Evolutionary conservation across 176 grass and related monocot species (phyloP), one percentile per base, ranked within the genome.

Genomic region (Puya raimondii): DNA sequence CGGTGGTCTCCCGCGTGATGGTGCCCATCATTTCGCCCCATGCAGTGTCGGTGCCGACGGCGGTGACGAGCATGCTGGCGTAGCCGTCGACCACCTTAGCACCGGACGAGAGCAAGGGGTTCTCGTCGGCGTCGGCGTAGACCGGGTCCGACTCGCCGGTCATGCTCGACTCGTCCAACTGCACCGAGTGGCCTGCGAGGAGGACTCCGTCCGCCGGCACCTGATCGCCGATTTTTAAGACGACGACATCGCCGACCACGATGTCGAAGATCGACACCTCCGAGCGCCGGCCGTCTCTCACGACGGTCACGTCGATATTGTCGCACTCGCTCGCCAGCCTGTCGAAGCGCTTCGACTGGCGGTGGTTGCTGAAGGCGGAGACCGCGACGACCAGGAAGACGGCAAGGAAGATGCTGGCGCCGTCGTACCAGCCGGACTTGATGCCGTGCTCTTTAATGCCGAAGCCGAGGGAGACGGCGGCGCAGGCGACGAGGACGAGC

Each of bases 1-100:
- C 84, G 0, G 70, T 65, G 49, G 56, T 89, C 49, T 96, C 88
- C 11, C 74, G 50, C 1, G 47, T 83, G 53, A 96, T 87, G 80
- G 56, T 80, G 66, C 83, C 10, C 88, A 96, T 96, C 92, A 96
- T 91, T 68, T 89, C 92, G 2, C 92, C 92, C 92, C 92, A 96
- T 6, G 69, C 63, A 0, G 92, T 96, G 71, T 85, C 67, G 1
- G 63, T 77, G 13, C 93, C 93, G 11, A 92, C 93, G 2, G 88
- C 88, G 0, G 88, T 96, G 49, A 96, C 83, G 3, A 96, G 67
- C 83, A 96, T 96, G 1, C 47, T 26, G 11, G 75, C 84, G 67
- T 83, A 87, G 2, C 93, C 93, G 26, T 96, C 83, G 17, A 90
- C 27, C 11, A 96, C 80, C 79, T 96, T 96, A 10, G 78, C 93